Percentiles rank a stretch among this genome's conserved stretches.
These are phyloP conservation scores for Rubus idaeus DNA, from an alignment of 306 rosid species.

Conservation along the genomic window DNA sequence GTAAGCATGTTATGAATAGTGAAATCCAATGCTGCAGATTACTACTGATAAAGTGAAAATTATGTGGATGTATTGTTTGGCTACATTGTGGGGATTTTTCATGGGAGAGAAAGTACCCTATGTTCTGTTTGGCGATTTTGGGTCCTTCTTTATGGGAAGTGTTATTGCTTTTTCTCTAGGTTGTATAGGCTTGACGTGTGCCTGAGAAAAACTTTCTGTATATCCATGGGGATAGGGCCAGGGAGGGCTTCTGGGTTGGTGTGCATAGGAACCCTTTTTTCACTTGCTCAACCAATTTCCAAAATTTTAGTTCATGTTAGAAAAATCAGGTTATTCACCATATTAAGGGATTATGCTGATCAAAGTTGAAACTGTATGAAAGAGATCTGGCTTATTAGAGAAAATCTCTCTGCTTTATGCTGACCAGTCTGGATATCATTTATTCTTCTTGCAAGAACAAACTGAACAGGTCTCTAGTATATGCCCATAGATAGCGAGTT, in stretches of 20 bases:
- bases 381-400: no score
- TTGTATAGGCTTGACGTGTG: no score
- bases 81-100: background rate
- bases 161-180: background rate
- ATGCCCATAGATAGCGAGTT: background rate
- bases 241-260: background rate
- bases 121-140: background rate
- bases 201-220: no score
- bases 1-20: background rate
- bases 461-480: background rate
- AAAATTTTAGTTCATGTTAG: background rate
- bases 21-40: no score
- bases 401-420: no score
- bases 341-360: no score
- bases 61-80: no score
- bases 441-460: background rate
- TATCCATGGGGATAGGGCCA: background rate
- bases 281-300: background rate
- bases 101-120: background rate
- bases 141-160: background rate
- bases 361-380: no score
- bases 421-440: no score
- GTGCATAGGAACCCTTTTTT: background rate
- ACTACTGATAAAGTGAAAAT: no score
- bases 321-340: background rate